Evolutionary conservation across 2,329 filamentous ascomycete genomes (phyloP), one percentile per base, ranked within the genome.

Genomic region (Zymoseptoria tritici): DNA sequence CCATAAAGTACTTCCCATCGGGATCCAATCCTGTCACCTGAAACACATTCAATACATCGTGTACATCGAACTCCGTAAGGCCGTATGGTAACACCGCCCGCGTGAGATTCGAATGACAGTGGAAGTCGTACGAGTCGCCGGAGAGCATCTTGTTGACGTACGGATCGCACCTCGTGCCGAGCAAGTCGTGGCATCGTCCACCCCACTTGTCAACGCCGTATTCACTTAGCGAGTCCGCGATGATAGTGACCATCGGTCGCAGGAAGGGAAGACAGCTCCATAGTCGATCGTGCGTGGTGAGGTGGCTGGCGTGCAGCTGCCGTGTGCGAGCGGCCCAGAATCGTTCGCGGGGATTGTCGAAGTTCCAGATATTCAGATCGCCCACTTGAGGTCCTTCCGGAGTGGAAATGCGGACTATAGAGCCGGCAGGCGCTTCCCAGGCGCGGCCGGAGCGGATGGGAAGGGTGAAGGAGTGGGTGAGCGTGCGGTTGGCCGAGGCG

Each of bases 1-100:
- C 84, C 81, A 95, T 95, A 62, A 90, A 92, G 66, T 92, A 93
- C 56, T 85, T 81, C 0, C 88, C 89, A 61, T 86, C 69, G 57
- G 82, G 78, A 67, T 94, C 87, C 53, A 94, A 71, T 0, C 90
- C 89, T 0, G 90, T 94, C 6, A 92, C 89, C 72, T 95, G 90
- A 71, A 95, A 94, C 2, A 95, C 79, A 69, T 95, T 95, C 57
- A 95, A 80, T 0, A 95, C 90, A 71, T 95, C 90, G 68, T 95
- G 90, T 1, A 94, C 84, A 70, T 94, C 89, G 29, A 79, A 78
- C 74, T 94, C 90, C 4, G 78, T 81, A 50, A 94, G 72, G 0
- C 89, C 88, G 62, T 80, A 85, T 0, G 86, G 85, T 1, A 86
- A 62, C 2, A 94, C 83, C 0, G 90, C 88, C 3, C 90, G 83